Percentiles rank a stretch among this genome's conserved stretches.
Evolutionary conservation across 768 basidiomycete species (phyloP).

Genomic region (Collybia mongolica): DNA sequence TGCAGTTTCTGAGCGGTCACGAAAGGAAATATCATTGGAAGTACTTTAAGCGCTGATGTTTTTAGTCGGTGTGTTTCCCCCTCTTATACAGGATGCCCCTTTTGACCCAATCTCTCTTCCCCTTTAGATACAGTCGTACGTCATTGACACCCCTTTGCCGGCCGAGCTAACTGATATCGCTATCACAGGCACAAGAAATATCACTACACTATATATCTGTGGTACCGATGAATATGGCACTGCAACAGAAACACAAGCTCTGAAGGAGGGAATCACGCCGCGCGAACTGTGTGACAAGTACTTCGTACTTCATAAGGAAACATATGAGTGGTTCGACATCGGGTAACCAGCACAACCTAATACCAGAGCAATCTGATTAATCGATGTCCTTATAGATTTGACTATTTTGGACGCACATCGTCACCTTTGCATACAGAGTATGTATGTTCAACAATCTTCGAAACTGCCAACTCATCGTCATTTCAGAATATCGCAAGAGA

Average conservation of each 20-base stretch:
- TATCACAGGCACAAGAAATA: conserved; percentile 66
- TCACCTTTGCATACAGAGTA: conserved; percentile 88
- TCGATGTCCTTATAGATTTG: conserved; percentile 61
- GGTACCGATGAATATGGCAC: conserved; percentile 99
- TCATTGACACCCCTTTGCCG: neutral
- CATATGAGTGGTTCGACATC: conserved; percentile 98
- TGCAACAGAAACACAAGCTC: conserved; percentile 95
- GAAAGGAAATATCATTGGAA: conserved; percentile 88
- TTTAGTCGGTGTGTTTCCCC: conserved; percentile 79
- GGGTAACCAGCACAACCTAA: conserved; percentile 43
- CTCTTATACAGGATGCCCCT: neutral
- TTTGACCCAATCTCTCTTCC: conserved; percentile 1
- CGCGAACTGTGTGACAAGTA: conserved; percentile 89
- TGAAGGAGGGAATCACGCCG: conserved; percentile 83
- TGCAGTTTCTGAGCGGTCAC: conserved; percentile 10
- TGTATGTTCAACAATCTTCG: conserved; percentile 16
- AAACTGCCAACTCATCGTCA: neutral
- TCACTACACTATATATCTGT: conserved; percentile 90
- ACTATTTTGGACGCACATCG: conserved; percentile 95
- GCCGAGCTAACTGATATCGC: neutral
- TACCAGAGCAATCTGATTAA: conserved; percentile 2
- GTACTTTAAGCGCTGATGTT: conserved; percentile 95
- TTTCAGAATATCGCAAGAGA: conserved; percentile 82
- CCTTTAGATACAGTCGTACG: conserved; percentile 58
- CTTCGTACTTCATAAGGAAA: conserved; percentile 81